Evolutionary conservation across 2,329 filamentous ascomycete species (phyloP).

Genomic region (Ceratocystis colombiana): DNA sequence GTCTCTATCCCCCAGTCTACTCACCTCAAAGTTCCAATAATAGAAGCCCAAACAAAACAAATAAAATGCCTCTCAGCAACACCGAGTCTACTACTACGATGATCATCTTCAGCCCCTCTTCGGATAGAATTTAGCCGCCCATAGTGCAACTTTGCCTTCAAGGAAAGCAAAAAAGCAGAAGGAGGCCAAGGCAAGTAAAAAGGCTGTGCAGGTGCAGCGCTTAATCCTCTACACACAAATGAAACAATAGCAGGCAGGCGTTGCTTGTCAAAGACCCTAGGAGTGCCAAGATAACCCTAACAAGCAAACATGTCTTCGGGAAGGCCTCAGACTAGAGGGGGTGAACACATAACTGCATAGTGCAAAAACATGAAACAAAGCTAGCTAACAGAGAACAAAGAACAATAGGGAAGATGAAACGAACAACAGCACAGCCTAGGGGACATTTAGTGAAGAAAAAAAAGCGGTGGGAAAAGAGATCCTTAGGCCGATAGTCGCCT

Average conservation of each 20-base stretch:
- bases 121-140: neutral
- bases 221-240: conserved; percentile 11
- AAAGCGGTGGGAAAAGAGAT: neutral
- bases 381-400: neutral
- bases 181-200: neutral
- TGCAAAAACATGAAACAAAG: neutral
- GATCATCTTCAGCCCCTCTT: conserved; percentile 5
- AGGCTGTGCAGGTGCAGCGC: neutral
- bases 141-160: neutral
- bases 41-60: neutral
- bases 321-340: neutral
- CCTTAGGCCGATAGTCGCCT: neutral
- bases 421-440: neutral
- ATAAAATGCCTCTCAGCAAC: neutral
- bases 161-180: neutral
- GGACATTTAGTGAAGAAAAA: neutral
- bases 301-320: neutral
- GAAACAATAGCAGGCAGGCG: neutral
- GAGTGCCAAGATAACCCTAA: neutral
- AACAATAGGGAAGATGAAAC: neutral
- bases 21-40: neutral
- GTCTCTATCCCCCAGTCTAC: too few species aligned
- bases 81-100: neutral
- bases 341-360: neutral
- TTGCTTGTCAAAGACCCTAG: neutral